phyloP scores from a whole-genome alignment of 495 filamentous ascomycete genomes.

The Neurospora sp. region DNA sequence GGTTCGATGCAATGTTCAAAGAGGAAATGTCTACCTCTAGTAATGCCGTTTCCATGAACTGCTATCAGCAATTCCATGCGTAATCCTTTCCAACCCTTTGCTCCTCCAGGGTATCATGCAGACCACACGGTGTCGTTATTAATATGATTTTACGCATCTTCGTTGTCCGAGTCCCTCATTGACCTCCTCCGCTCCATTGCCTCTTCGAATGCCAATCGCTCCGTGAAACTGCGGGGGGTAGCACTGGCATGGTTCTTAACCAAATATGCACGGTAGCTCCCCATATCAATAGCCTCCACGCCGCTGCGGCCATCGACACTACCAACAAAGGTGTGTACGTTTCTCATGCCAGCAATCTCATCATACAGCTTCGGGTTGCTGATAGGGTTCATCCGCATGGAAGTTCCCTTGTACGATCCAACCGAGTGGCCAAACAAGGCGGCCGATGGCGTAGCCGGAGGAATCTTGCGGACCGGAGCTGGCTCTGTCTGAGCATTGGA shows the following conservation, averaged over 20 bases:
- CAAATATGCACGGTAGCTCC: constrained; percentile 25
- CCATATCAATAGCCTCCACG: constrained; percentile 26
- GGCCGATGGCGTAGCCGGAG: constrained; percentile 15
- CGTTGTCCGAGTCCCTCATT: not conserved
- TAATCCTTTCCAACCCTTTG: not conserved
- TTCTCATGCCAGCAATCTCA: constrained; percentile 34
- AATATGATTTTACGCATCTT: not conserved
- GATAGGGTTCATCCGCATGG: constrained; percentile 22
- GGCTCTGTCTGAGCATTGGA: not conserved
- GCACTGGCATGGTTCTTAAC: constrained; percentile 12
- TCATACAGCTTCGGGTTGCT: constrained; percentile 32
- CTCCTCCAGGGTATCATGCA: not conserved
- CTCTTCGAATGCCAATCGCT: constrained; percentile 36
- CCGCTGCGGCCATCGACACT: constrained; percentile 33
- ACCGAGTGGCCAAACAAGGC: constrained; percentile 20
- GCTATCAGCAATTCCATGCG: not conserved
- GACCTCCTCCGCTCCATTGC: constrained; percentile 19
- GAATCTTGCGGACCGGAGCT: not conserved
- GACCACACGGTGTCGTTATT: not conserved
- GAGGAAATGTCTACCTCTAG: not conserved
- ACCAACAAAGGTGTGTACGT: constrained; percentile 35
- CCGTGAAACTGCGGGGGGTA: constrained; percentile 32
- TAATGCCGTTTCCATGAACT: not conserved
- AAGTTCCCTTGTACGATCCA: constrained; percentile 36
- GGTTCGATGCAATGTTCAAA: not conserved